A percentile compares a stretch with the other conserved stretches of the same genome.
Conservation (phyloP, 768 basidiomycete genomes). For the Tylopilus balloui region DNA sequence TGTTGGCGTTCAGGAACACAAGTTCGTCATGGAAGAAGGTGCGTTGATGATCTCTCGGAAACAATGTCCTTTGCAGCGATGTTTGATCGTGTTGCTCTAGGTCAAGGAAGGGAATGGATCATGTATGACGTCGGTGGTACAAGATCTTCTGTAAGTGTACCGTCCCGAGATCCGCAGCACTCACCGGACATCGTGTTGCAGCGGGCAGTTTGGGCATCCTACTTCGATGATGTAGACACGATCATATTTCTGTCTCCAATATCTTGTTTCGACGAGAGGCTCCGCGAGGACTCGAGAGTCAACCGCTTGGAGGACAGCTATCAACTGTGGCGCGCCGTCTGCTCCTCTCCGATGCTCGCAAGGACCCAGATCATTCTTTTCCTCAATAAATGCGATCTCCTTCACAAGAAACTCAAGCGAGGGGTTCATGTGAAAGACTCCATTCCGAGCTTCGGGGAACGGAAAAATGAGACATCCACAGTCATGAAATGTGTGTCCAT, state of each 20-base stretch:
- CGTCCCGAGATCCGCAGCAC: background rate
- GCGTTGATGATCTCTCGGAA: conserved; percentile 18
- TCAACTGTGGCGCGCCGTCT: conserved; percentile 72
- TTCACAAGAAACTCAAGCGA: conserved; percentile 66
- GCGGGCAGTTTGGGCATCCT: conserved; percentile 75
- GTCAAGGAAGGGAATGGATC: conserved; percentile 67
- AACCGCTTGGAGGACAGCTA: conserved; percentile 78
- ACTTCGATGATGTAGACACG: conserved; percentile 78
- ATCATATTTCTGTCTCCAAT: conserved; percentile 77
- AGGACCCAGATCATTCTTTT: conserved; percentile 51
- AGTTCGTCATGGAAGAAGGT: conserved; percentile 64
- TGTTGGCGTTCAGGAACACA: conserved; percentile 73
- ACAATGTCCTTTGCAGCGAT: background rate
- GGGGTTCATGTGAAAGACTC: conserved; percentile 64
- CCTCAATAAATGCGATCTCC: conserved; percentile 68
- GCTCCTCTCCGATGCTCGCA: conserved; percentile 59
- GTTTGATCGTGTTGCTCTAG: conserved; percentile 28
- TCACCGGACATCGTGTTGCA: conserved; percentile 27
- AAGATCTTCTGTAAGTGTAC: conserved; percentile 50
- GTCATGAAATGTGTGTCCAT: conserved; percentile 61
- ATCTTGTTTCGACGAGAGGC: conserved; percentile 76
- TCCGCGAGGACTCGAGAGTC: conserved; percentile 63
- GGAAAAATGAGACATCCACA: conserved; percentile 64
- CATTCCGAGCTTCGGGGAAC: conserved; percentile 69
- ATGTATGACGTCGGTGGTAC: conserved; percentile 82